Evolutionary conservation across 108 stramenopile genomes (phyloP).

Genomic region (Discostella stelligeroides): DNA sequence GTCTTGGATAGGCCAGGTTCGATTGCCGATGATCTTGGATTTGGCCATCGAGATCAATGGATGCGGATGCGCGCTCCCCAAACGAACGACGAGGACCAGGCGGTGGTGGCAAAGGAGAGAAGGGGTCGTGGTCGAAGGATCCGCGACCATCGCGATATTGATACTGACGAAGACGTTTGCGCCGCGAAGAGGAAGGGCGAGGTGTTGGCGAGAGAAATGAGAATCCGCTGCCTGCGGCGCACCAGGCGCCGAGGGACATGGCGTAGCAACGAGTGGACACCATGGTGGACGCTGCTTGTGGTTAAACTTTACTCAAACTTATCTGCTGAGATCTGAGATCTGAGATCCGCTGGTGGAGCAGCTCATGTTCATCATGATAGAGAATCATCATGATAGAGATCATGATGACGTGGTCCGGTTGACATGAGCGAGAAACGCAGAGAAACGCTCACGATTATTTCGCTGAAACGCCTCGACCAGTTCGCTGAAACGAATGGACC

Average conservation of each 20-base stretch:
- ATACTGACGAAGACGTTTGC: neutral
- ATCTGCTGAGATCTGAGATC: no score
- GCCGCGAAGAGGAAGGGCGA: conserved; percentile 1
- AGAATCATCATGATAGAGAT: no score
- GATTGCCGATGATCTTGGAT: conserved; percentile 23
- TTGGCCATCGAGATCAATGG: conserved; percentile 32
- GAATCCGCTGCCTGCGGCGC: conserved; percentile 3
- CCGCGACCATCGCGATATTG: neutral
- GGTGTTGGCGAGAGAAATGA: conserved; percentile 3
- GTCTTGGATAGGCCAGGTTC: conserved; percentile 19
- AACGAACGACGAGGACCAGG: conserved; percentile 4
- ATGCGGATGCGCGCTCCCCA: conserved; percentile 16
- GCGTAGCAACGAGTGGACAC: conserved; percentile 13
- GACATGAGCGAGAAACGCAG: no score
- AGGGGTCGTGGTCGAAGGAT: conserved; percentile 19
- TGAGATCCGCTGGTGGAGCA: no score
- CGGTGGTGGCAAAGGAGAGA: neutral
- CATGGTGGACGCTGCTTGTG: neutral
- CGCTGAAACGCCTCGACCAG: no score
- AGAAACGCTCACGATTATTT: no score
- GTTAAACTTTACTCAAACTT: no score
- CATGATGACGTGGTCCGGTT: no score
- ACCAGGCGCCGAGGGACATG: conserved; percentile 22
- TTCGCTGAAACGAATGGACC: no score
- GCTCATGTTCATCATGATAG: no score